Base-by-base conservation (phyloP, 352 stramenopile genomes). In the Pythium pectinolyticum region DNA sequence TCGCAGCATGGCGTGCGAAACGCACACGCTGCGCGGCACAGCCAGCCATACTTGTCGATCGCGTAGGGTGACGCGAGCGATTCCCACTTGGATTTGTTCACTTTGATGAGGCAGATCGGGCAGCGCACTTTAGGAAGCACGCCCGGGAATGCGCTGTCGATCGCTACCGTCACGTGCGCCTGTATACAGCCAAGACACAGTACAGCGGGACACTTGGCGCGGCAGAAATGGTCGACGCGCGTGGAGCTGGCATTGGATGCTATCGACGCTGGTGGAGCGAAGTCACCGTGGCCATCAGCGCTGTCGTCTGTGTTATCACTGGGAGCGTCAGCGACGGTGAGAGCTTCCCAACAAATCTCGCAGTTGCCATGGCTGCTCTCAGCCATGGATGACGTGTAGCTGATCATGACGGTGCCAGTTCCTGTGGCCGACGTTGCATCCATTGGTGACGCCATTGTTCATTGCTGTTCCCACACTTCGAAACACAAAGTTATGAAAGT, bases 71-170 rank as follows among this genome's bases (percentile, higher is more conserved):
- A 43, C 54, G 58, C 48, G 46, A 55, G 35, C 1, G 19, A 20
- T 28, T 48, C 47, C 65, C 65, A 72, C 9, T 31, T 22, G 8
- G 53, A 30, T 32, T 69, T 72, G 63, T 78, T 78, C 5, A 82
- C 31, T 1, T 43, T 30, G 0, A 66, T 25, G 6, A 82, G 60
- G 43, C 76, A 85, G 22, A 80, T 61, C 35, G 74, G 76, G 50
- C 76, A 85, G 40, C 68, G 66, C 25, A 81, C 68, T 22, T 71
- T 75, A 28, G 76, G 69, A 30, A 85, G 45, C 17, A 78, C 67
- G 5, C 74, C 73, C 12, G 67, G 31, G 54, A 80, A 85, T n/a
- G 57, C 56, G 41, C 66, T 63, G 19, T 71, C 22, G 19, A 79
- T 63, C 6, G 72, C 32, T 14, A 74, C 24, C 20, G 53, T 17